These are phyloP conservation scores for Alternaria gansuensis DNA, from an alignment of 2,329 filamentous ascomycete species.

Conservation along the genomic window DNA sequence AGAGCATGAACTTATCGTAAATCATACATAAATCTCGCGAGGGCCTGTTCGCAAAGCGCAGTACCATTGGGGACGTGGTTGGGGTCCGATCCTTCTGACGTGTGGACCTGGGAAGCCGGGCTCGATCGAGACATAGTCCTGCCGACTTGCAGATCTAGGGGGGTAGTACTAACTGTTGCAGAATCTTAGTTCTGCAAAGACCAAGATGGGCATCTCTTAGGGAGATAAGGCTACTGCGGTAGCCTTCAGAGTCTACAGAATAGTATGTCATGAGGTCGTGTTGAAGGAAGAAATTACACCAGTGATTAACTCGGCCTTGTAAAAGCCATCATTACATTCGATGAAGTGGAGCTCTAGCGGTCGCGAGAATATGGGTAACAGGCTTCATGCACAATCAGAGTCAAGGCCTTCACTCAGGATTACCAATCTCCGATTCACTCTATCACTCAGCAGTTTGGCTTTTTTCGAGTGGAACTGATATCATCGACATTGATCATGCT, in stretches of 20 bases:
- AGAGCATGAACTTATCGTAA: slow-evolving; percentile 58
- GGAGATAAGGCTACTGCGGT: slow-evolving; percentile 8
- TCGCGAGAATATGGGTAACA: slow-evolving; percentile 79
- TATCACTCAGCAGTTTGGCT: slow-evolving; percentile 54
- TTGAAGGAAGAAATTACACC: background rate
- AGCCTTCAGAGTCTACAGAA: slow-evolving; percentile 2
- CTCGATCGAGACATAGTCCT: slow-evolving; percentile 73
- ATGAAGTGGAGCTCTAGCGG: slow-evolving; percentile 75
- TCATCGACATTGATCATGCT: slow-evolving; percentile 80
- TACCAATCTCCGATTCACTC: slow-evolving; percentile 5
- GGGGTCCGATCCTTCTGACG: slow-evolving; percentile 59
- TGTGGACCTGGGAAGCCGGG: slow-evolving; percentile 72
- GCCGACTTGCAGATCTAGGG: slow-evolving; percentile 70
- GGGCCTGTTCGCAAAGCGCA: slow-evolving; percentile 63
- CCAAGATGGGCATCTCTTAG: background rate
- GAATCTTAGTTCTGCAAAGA: slow-evolving; percentile 12
- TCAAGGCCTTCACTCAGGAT: slow-evolving; percentile 2
- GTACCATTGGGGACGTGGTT: slow-evolving; percentile 62
- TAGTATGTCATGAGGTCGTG: background rate
- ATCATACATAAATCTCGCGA: slow-evolving; percentile 57
- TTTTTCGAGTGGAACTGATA: slow-evolving; percentile 66
- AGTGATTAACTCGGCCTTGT: slow-evolving; percentile 43
- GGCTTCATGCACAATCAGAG: slow-evolving; percentile 69
- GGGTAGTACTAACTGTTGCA: slow-evolving; percentile 65
- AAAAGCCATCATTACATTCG: slow-evolving; percentile 52